Evolutionary conservation across 495 filamentous ascomycete species (phyloP), one percentile per base, ranked within the genome.

Genomic region (Neurospora sp.): DNA sequence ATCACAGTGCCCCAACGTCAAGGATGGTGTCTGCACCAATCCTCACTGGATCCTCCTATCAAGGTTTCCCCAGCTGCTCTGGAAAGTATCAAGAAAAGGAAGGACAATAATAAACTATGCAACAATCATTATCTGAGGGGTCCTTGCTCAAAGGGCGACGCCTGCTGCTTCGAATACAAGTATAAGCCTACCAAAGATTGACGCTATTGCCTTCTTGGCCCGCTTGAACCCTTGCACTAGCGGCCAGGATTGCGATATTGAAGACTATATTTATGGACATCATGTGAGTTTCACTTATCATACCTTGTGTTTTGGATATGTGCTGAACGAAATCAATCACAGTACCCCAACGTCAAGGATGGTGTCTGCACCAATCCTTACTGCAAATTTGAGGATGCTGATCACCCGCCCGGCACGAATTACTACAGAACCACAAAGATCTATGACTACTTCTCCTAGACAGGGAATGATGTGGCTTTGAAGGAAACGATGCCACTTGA

Each of bases 201-300:
- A 87, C 35, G 89, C 89, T 0, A 85, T 97, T 75, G 86, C 87
- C 3, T 88, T 90, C 59, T 86, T 96, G 68, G 89, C 92, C 31
- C 88, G 93, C 41, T 87, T 94, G 84, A 93, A 92, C 44, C 93
- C 93, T 10, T 97, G 94, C 81, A 84, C 86, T 5, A 89, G 88
- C 75, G 92, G 92, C 4, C 86, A 91, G 76, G 87, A 89, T 20
- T 97, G 94, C 78, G 89, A 91, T 41, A 88, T 90, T 53, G 82
- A 88, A 0, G 89, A 92, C 71, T 97, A 93, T 81, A 94, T 94
- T 68, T 96, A 96, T 76, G 93, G 94, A 18, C 94, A 97, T 78
- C 84, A 87, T 71, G 84, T 85, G 71, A 76, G 83, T 81, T 16
- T 39, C n/a, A n/a, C n/a, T n/a, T n/a, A n/a, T n/a, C n/a, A n/a